Evolutionary conservation across 2,329 filamentous ascomycete species (phyloP).

Genomic region (Arachnomyces sp.): DNA sequence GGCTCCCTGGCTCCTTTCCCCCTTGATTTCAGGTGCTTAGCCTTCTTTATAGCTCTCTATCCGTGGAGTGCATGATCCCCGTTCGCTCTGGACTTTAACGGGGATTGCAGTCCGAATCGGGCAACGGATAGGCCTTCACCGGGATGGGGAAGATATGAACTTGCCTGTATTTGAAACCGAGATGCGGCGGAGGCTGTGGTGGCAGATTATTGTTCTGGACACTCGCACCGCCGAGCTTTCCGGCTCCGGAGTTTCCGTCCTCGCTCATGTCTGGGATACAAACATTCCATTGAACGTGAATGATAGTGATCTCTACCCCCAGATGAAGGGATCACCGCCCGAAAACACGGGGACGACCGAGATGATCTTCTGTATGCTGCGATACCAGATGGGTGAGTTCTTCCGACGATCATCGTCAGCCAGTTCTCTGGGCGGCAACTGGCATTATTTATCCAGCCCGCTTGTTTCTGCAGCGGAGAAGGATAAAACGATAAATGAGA

Average conservation of each 20-base stretch:
- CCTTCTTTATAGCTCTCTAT: slow-evolving; percentile 43
- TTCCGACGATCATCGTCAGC: slow-evolving; percentile 17
- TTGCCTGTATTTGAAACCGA: slow-evolving; percentile 53
- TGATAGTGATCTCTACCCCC: slow-evolving; percentile 33
- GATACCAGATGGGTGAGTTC: slow-evolving; percentile 36
- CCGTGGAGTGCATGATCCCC: slow-evolving; percentile 53
- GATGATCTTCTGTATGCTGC: slow-evolving; percentile 37
- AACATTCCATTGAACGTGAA: slow-evolving; percentile 35
- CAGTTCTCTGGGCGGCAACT: too few relatives aligned
- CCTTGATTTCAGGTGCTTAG: neutral
- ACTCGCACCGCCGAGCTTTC: slow-evolving; percentile 61
- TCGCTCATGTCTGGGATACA: slow-evolving; percentile 39
- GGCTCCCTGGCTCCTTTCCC: neutral
- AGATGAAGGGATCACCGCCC: slow-evolving; percentile 30
- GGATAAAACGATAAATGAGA: slow-evolving; percentile 16
- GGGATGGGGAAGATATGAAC: slow-evolving; percentile 47
- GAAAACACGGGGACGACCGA: slow-evolving; percentile 30
- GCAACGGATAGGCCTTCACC: slow-evolving; percentile 61
- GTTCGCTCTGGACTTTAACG: slow-evolving; percentile 37
- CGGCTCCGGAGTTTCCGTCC: slow-evolving; percentile 27
- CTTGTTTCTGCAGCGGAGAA: slow-evolving; percentile 5
- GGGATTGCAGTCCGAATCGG: slow-evolving; percentile 61
- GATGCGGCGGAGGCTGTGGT: slow-evolving; percentile 66
- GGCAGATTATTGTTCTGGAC: slow-evolving; percentile 63
- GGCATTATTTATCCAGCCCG: too few relatives aligned